Conservation (phyloP, 164 flowering plant species). For the Saururus chinensis region DNA sequence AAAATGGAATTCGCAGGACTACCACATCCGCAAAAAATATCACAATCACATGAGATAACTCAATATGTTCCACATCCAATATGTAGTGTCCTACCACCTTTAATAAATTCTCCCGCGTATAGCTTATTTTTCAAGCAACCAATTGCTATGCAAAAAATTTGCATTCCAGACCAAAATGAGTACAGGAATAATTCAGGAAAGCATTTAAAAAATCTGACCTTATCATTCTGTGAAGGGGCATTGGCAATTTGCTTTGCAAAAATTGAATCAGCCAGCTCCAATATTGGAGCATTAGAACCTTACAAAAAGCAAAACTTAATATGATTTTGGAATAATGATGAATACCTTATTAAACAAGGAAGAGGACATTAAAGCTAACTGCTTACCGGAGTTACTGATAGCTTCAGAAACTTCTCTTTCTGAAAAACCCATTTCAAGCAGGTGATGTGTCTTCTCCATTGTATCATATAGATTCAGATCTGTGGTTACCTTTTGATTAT, state of each 20-base stretch:
- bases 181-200: too few relatives aligned
- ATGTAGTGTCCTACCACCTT: too few relatives aligned
- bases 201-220: not conserved
- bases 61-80: too few relatives aligned
- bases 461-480: not conserved
- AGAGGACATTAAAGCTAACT: not conserved
- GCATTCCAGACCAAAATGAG: too few relatives aligned
- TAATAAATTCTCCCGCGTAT: too few relatives aligned
- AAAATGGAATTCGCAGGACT: too few relatives aligned
- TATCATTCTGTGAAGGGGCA: not conserved
- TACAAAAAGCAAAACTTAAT: not conserved
- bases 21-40: too few relatives aligned
- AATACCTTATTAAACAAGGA: not conserved
- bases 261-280: not conserved
- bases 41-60: too few relatives aligned
- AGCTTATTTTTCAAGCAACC: too few relatives aligned
- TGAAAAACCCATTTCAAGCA: constrained; percentile 87
- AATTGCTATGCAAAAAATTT: too few relatives aligned
- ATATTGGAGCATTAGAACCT: not conserved
- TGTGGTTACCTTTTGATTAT: not conserved
- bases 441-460: constrained; percentile 59
- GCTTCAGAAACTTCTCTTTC: constrained; percentile 65
- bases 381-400: constrained; percentile 64
- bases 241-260: not conserved
- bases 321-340: too few relatives aligned